Conservation (phyloP, 108 stramenopile genomes). For the Cyclotella cryptica region DNA sequence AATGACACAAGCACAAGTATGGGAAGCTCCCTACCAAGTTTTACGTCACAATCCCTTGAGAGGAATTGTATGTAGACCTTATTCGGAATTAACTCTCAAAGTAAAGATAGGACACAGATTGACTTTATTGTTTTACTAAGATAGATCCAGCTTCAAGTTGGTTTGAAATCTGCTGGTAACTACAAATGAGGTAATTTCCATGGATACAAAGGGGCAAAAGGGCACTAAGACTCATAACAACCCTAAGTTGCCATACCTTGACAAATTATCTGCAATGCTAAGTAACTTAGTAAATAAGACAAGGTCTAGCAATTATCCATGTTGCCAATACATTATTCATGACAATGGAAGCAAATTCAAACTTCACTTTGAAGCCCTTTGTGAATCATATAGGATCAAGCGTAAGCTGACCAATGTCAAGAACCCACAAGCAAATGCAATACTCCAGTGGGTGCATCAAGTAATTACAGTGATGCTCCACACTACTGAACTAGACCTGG, state of each 20-base stretch:
- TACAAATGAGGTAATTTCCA: too few relatives aligned
- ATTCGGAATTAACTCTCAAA: neutral
- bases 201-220: too few relatives aligned
- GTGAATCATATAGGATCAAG: neutral
- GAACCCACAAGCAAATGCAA: neutral
- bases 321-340: too few relatives aligned
- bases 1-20: neutral
- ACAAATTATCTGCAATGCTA: too few relatives aligned
- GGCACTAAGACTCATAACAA: too few relatives aligned
- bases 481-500: conserved; percentile 1
- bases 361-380: too few relatives aligned
- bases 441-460: neutral
- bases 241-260: too few relatives aligned
- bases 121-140: neutral
- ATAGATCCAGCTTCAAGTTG: neutral
- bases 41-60: neutral
- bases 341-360: too few relatives aligned
- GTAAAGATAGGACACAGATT: neutral
- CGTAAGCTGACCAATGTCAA: neutral
- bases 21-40: neutral
- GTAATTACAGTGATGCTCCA: neutral
- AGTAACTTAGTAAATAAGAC: too few relatives aligned
- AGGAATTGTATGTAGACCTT: neutral
- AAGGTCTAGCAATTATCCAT: too few relatives aligned
- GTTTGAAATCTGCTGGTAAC: too few relatives aligned